Evolutionary conservation across 2,329 filamentous ascomycete species (phyloP).

Genomic region (Colletotrichum sublineola): DNA sequence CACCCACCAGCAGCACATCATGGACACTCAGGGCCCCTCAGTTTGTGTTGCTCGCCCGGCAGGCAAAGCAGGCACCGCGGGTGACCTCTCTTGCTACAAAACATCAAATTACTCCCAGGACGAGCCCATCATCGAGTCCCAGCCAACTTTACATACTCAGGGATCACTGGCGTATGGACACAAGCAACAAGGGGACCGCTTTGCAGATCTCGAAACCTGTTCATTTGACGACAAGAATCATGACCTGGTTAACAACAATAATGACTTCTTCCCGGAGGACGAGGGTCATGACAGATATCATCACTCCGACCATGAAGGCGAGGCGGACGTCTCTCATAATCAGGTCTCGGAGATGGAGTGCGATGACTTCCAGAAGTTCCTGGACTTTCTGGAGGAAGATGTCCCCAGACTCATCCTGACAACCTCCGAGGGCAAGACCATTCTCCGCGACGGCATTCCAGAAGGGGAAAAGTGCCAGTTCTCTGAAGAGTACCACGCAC

Average conservation of each 20-base stretch:
- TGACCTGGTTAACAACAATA: neutral
- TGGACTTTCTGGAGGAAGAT: neutral
- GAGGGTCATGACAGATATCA: neutral
- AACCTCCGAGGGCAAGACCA: neutral
- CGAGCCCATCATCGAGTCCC: neutral
- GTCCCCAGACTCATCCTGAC: slow-evolving; percentile 5
- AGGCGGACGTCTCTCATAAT: neutral
- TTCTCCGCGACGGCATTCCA: slow-evolving; percentile 6
- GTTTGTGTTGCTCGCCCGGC: neutral
- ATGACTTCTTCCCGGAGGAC: neutral
- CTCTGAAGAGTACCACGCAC: neutral
- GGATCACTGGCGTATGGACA: too few relatives aligned
- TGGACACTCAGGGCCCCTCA: neutral
- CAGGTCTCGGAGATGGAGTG: neutral
- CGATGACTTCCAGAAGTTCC: neutral
- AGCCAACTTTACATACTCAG: neutral
- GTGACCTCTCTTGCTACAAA: neutral
- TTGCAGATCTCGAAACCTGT: neutral
- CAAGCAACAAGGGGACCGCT: neutral
- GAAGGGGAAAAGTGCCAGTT: neutral
- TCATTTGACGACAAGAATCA: neutral
- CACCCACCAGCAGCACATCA: neutral
- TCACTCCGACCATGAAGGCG: neutral
- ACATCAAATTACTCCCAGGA: neutral
- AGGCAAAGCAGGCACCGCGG: neutral